These are phyloP conservation scores for Talinum fruticosum DNA, from an alignment of 148 eudicot species.

Conservation along the genomic window DNA sequence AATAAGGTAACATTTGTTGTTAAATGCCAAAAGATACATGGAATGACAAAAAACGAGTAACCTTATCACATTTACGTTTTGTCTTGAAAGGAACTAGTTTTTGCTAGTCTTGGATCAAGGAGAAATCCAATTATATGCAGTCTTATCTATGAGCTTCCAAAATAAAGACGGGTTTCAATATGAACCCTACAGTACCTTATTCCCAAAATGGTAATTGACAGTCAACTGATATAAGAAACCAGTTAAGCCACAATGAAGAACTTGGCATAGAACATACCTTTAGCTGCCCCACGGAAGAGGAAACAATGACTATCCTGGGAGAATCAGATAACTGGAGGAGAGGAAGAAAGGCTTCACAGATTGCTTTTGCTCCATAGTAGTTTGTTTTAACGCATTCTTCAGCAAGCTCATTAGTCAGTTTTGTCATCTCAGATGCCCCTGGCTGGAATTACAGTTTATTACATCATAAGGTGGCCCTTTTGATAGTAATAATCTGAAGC, in stretches of 20 bases:
- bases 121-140: too few species aligned
- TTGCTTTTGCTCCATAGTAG: conserved; percentile 46
- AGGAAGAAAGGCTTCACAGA: conserved; percentile 43
- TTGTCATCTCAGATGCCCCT: conserved; percentile 7
- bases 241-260: neutral
- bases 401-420: conserved; percentile 33
- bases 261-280: conserved; percentile 21
- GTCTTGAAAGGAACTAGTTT: too few species aligned
- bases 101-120: too few species aligned
- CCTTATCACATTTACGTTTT: too few species aligned
- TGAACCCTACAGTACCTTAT: too few species aligned
- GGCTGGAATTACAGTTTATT: conserved; percentile 3
- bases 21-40: too few species aligned
- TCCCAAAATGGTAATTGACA: neutral
- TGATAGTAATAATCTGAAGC: neutral
- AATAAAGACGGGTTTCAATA: too few species aligned
- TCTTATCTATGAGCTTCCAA: too few species aligned
- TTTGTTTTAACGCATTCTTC: conserved; percentile 45
- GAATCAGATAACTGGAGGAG: conserved; percentile 55
- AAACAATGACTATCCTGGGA: conserved; percentile 48
- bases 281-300: conserved; percentile 37
- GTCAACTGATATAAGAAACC: neutral
- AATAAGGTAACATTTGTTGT: too few species aligned
- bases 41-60: too few species aligned
- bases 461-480: neutral